Conservation (phyloP, 2,329 filamentous ascomycete genomes). For the Gremmenia infestans region DNA sequence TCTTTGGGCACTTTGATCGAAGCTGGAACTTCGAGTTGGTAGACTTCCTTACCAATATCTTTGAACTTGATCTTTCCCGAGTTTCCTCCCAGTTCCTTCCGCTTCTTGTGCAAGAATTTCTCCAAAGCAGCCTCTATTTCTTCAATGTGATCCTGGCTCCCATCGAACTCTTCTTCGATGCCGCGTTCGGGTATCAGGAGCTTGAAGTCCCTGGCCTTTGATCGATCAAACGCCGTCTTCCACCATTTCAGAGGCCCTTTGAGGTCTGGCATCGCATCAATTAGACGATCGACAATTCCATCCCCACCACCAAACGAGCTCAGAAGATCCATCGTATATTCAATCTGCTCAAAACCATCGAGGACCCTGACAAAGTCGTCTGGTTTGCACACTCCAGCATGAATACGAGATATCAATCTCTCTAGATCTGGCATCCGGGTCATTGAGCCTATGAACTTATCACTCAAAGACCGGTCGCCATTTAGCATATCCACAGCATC, state of each 20-base stretch:
- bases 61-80: conserved; percentile 59
- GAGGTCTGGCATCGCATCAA: conserved; percentile 82
- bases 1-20: conserved; percentile 72
- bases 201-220: conserved; percentile 71
- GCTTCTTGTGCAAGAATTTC: conserved; percentile 63
- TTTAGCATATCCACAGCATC: conserved; percentile 94
- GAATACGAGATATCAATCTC: conserved; percentile 86
- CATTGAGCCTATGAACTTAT: conserved; percentile 83
- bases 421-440: conserved; percentile 92
- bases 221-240: conserved; percentile 87
- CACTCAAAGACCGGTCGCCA: conserved; percentile 71
- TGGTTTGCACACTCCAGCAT: conserved; percentile 82
- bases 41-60: conserved; percentile 94
- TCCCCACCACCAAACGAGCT: conserved; percentile 69
- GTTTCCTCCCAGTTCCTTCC: conserved; percentile 68
- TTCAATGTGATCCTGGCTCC: conserved; percentile 71
- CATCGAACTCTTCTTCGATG: conserved; percentile 88
- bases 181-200: conserved; percentile 80
- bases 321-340: conserved; percentile 83
- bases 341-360: conserved; percentile 96
- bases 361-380: conserved; percentile 92
- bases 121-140: conserved; percentile 70
- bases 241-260: conserved; percentile 70
- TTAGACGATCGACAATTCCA: conserved; percentile 77
- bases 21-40: conserved; percentile 90